Percentiles rank a stretch among this genome's conserved stretches.
Evolutionary conservation across 345 rosid genomes (phyloP).

Genomic region (Salix exigua): DNA sequence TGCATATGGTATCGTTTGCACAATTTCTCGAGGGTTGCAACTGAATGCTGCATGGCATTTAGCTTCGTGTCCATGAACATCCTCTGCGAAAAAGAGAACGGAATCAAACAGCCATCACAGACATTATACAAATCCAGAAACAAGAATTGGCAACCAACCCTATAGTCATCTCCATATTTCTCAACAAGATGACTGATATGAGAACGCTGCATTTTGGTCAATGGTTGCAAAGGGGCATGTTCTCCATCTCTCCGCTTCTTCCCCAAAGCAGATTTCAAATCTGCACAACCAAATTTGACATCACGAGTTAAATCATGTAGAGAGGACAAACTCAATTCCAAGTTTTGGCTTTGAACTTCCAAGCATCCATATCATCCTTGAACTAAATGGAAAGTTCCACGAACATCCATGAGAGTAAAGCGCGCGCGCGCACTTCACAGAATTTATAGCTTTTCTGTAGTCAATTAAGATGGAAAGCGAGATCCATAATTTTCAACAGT

Average conservation of each 20-base stretch:
- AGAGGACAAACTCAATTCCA: background rate
- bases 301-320: background rate
- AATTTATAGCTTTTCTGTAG: no score
- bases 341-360: background rate
- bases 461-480: no score
- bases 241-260: constrained; percentile 89
- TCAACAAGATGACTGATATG: constrained; percentile 55
- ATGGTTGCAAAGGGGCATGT: constrained; percentile 62
- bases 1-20: constrained; percentile 58
- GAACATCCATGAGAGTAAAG: background rate
- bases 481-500: no score
- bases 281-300: constrained; percentile 27
- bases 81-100: constrained; percentile 41
- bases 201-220: constrained; percentile 72
- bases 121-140: background rate
- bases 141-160: constrained; percentile 34
- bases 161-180: constrained; percentile 71
- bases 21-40: constrained; percentile 58
- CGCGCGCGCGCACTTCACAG: background rate
- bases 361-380: background rate
- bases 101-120: background rate
- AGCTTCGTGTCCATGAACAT: constrained; percentile 86
- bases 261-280: constrained; percentile 81
- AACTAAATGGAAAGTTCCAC: background rate
- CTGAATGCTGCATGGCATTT: constrained; percentile 82